Conservation (phyloP, 139 green algal genomes). For the Dunaliella primolecta region DNA sequence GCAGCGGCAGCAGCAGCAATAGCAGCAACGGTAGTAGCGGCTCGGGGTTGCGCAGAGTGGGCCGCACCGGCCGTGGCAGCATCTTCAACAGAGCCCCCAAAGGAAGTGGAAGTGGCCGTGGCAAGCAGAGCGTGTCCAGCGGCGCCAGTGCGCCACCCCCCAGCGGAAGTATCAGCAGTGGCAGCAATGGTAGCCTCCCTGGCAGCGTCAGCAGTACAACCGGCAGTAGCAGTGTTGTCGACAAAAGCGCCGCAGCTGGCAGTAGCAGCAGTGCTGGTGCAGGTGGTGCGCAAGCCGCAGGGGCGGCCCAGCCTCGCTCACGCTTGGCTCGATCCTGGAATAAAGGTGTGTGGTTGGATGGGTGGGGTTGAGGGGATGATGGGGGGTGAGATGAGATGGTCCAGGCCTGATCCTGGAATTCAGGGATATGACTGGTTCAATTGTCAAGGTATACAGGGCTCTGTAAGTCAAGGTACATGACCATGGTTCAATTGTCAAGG, state of each 20-base stretch:
- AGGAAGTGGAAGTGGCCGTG: background rate
- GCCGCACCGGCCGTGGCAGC: background rate
- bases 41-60: background rate
- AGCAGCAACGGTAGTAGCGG: background rate
- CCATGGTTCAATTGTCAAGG: too few species aligned
- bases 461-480: too few species aligned
- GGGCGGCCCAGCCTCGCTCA: background rate
- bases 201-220: background rate
- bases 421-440: too few species aligned
- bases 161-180: background rate
- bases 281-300: background rate
- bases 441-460: too few species aligned
- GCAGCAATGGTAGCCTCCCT: background rate
- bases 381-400: too few species aligned
- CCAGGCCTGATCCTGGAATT: too few species aligned
- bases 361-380: too few species aligned
- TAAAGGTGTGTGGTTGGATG: background rate
- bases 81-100: background rate
- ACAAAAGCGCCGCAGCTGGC: background rate
- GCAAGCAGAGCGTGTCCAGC: too few species aligned
- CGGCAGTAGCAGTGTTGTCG: conserved; percentile 2
- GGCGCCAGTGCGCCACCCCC: too few species aligned
- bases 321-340: background rate
- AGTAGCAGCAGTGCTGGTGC: background rate
- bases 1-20: background rate